Conservation (phyloP, 2,329 filamentous ascomycete species). For the Aurifilum marmelostoma region DNA sequence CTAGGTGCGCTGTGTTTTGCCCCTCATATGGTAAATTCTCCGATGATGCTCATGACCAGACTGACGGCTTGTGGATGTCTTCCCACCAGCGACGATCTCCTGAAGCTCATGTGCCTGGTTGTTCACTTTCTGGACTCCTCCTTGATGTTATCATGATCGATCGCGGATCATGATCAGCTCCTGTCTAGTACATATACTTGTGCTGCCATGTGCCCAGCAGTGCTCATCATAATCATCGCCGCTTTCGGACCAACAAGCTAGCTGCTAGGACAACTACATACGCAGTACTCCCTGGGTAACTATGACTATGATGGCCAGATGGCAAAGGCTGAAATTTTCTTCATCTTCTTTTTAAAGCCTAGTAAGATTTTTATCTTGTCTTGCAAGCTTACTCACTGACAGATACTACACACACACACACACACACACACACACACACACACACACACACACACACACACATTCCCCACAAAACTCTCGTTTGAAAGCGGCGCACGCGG, state of each 20-base stretch:
- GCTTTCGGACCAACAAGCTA: constrained; percentile 1
- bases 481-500: too few species aligned
- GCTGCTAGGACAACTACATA: not conserved
- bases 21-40: not conserved
- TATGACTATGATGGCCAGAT: not conserved
- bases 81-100: too few species aligned
- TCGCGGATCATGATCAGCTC: not conserved
- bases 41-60: too few species aligned
- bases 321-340: not conserved
- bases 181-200: not conserved
- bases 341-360: too few species aligned
- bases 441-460: too few species aligned
- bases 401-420: too few species aligned
- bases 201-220: not conserved
- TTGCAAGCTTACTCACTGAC: not conserved
- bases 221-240: not conserved
- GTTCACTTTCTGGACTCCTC: not conserved
- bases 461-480: not conserved
- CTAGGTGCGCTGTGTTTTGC: not conserved
- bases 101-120: not conserved
- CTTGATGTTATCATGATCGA: not conserved
- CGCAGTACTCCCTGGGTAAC: not conserved
- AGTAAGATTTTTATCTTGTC: not conserved
- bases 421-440: too few species aligned
- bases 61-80: too few species aligned